Base-by-base conservation (phyloP, 2,329 filamentous ascomycete genomes). In the Fusarium avenaceum region DNA sequence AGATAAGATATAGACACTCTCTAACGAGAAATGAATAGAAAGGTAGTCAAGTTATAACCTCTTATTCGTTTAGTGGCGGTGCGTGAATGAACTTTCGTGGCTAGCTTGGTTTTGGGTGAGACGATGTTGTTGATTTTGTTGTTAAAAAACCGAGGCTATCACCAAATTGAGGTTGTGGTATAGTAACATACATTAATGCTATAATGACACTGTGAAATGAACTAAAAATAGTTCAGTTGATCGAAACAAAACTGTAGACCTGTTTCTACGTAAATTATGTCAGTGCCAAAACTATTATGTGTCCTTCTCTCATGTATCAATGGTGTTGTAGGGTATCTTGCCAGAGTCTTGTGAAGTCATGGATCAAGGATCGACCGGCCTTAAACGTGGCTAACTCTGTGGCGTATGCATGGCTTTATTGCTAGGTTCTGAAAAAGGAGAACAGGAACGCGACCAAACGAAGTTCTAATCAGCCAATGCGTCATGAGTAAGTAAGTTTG, bases 281-380 rank as follows among this genome's bases (percentile, higher is more conserved):
- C 7, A 26, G 8, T 43, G 14, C 17, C 9, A 10, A 8, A 5
- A 17, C 3, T 26, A 0, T 6, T 22, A 22, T 14, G 30, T 38
- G 3, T 6, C n/a, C 22, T 20, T 39, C 1, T 20, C 6, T 14
- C 7, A 4, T n/a, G 6, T 8, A 40, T 44, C 22, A 10, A 26
- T 30, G 17, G 17, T 43, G 43, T 48, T 57, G 49, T 63, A 63
- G 59, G 59, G 59, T 63, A 63, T 62, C 10, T 26, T 7, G 4
- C 13, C 5, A 33, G 6, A n/a, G 42, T 28, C 32, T 42, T 9
- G 14, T 32, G 5, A 19, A 47, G 33, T 47, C 40, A 28, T 40
- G 32, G 24, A 43, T 4, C 38, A 38, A 43, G 32, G 20, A 22
- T 43, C 30, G 42, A 33, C 38, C 43, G 45, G 30, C n/a, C 19